Evolutionary conservation across 805 yeast genomes (phyloP).

Genomic region (Schizosaccharomyces pombe): DNA sequence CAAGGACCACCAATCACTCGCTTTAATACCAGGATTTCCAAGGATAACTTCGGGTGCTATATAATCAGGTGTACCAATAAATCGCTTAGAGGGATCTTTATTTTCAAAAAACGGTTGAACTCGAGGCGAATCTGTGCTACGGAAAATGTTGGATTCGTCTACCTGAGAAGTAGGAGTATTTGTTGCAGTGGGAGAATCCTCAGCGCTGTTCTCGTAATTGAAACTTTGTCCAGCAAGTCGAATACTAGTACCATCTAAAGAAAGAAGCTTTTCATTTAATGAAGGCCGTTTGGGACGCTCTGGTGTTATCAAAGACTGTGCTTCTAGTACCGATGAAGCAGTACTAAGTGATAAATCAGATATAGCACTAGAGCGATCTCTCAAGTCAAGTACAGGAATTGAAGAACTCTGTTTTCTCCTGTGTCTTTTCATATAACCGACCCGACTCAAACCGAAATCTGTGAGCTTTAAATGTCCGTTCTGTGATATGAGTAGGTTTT

Average conservation of each 20-base stretch:
- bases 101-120: conserved; percentile 43
- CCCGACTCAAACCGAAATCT: conserved; percentile 78
- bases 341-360: conserved; percentile 20
- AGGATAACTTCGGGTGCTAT: conserved; percentile 86
- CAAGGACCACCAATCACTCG: conserved; percentile 97
- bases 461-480: conserved; percentile 79
- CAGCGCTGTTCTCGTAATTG: conserved; percentile 20
- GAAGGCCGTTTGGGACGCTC: neutral
- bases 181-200: conserved; percentile 5
- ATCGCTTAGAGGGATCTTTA: conserved; percentile 22
- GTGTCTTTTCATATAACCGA: conserved; percentile 82
- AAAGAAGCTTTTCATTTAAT: neutral
- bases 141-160: neutral
- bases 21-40: conserved; percentile 60
- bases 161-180: neutral
- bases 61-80: conserved; percentile 95
- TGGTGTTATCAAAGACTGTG: neutral
- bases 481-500: conserved; percentile 64
- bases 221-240: conserved; percentile 3
- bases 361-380: conserved; percentile 59
- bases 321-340: neutral
- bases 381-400: conserved; percentile 32
- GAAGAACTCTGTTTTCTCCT: conserved; percentile 80
- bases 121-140: conserved; percentile 6
- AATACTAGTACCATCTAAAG: conserved; percentile 5